A percentile compares a stretch with the other conserved stretches of the same genome.
Conservation (phyloP, 2,329 filamentous ascomycete species). For the Cryphonectria naterciae region DNA sequence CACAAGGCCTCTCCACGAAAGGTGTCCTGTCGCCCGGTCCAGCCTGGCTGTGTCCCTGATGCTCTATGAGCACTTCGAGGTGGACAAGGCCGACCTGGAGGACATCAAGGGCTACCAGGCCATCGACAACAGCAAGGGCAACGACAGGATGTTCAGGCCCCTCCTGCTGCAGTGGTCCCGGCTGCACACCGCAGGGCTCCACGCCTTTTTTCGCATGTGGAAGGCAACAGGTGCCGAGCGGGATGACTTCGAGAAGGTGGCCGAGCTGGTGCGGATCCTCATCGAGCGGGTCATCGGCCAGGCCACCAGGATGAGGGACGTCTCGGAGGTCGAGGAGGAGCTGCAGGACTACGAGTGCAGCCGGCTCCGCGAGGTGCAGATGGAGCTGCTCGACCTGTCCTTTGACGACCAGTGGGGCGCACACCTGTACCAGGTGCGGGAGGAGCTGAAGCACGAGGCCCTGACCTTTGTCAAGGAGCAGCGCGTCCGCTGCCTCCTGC, state of each 20-base stretch:
- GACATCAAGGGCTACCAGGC: conserved; percentile 77
- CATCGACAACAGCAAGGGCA: conserved; percentile 74
- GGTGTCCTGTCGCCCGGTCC: conserved; percentile 85
- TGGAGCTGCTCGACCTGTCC: conserved; percentile 86
- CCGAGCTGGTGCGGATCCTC: conserved; percentile 86
- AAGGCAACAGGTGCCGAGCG: conserved; percentile 82
- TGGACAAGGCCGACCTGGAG: conserved; percentile 80
- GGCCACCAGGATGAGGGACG: conserved; percentile 78
- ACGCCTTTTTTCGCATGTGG: conserved; percentile 91
- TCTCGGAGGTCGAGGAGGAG: conserved; percentile 88
- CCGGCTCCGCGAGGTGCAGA: conserved; percentile 82
- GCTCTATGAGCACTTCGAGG: conserved; percentile 93
- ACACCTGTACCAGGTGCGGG: conserved; percentile 86
- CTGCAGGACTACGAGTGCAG: conserved; percentile 81
- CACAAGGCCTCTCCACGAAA: conserved; percentile 67
- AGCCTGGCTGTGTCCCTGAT: conserved; percentile 86
- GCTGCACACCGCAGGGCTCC: conserved; percentile 81
- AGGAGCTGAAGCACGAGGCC: conserved; percentile 88
- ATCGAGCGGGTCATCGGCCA: conserved; percentile 87
- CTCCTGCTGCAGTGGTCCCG: conserved; percentile 91
- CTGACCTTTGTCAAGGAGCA: conserved; percentile 98
- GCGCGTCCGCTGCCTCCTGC: conserved; percentile 83
- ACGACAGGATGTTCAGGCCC: conserved; percentile 86
- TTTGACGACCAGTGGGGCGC: conserved; percentile 96
- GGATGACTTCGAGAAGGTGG: conserved; percentile 92